A percentile compares a stretch with the other conserved stretches of the same genome.
These are phyloP conservation scores for Fusarium buharicum DNA, from an alignment of 2,329 filamentous ascomycete species.

Conservation along the genomic window DNA sequence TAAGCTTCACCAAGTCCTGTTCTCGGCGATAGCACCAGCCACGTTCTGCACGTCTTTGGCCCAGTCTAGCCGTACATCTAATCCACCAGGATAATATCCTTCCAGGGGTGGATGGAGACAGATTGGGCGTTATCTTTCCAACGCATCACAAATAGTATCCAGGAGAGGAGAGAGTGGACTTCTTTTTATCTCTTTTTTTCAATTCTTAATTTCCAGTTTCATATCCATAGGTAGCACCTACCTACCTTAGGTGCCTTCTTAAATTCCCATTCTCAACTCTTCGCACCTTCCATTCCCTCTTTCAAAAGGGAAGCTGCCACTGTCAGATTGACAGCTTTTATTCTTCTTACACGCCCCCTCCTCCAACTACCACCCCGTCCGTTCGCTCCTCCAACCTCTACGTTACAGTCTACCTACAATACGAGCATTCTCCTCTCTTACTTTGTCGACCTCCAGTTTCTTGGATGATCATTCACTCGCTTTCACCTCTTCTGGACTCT, in stretches of 20 bases:
- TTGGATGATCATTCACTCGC: slow-evolving; percentile 27
- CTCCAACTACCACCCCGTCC: slow-evolving; percentile 29
- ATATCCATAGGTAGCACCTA: neutral
- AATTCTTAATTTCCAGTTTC: neutral
- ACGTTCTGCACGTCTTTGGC: slow-evolving; percentile 26
- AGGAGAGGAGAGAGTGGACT: slow-evolving; percentile 18
- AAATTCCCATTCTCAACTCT: slow-evolving; percentile 5
- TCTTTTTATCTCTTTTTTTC: slow-evolving; percentile 10
- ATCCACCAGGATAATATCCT: slow-evolving; percentile 22
- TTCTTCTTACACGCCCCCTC: slow-evolving; percentile 36
- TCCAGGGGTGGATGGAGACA: slow-evolving; percentile 32
- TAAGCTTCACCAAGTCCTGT: slow-evolving; percentile 19
- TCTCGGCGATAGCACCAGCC: slow-evolving; percentile 35
- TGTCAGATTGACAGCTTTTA: slow-evolving; percentile 16
- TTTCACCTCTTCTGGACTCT: slow-evolving; percentile 1
- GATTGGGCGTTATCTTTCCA: slow-evolving; percentile 42
- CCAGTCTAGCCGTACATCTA: slow-evolving; percentile 33
- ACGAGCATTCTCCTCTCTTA: slow-evolving; percentile 31
- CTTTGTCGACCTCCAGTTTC: slow-evolving; percentile 13
- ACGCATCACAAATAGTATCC: slow-evolving; percentile 30
- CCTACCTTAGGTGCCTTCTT: slow-evolving; percentile 1
- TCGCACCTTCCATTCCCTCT: slow-evolving; percentile 2
- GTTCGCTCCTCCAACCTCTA: slow-evolving; percentile 13
- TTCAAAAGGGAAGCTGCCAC: slow-evolving; percentile 13
- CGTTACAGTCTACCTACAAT: slow-evolving; percentile 16